Evolutionary conservation across 768 basidiomycete genomes (phyloP).

Genomic region (Boletus speciosus): DNA sequence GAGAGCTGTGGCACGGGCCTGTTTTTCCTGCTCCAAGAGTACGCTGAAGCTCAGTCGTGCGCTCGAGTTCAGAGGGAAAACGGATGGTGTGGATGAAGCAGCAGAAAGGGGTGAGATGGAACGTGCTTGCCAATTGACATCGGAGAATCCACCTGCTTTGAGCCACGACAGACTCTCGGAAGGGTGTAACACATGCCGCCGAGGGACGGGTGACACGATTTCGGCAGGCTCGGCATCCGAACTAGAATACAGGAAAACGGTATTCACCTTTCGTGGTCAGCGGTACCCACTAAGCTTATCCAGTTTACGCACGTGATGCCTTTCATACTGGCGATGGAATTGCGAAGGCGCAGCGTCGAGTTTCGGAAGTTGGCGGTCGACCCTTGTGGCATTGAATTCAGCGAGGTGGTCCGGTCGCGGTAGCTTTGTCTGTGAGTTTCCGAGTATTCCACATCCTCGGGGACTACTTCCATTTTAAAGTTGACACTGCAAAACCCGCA

Average conservation of each 20-base stretch:
- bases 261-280: background rate
- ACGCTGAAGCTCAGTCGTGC: conserved; percentile 41
- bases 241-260: conserved; percentile 5
- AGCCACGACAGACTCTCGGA: conserved; percentile 63
- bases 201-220: conserved; percentile 65
- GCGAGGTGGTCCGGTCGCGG: conserved; percentile 15
- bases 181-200: conserved; percentile 59
- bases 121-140: conserved; percentile 43
- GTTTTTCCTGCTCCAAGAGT: conserved; percentile 36
- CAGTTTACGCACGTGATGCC: conserved; percentile 14
- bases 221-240: conserved; percentile 34
- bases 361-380: conserved; percentile 4
- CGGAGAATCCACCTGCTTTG: conserved; percentile 36
- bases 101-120: conserved; percentile 43
- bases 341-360: conserved; percentile 16
- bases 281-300: background rate
- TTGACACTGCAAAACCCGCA: background rate
- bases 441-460: conserved; percentile 9
- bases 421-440: background rate
- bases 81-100: conserved; percentile 27
- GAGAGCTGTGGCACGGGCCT: conserved; percentile 12
- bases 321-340: conserved; percentile 12
- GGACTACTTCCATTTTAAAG: conserved; percentile 17
- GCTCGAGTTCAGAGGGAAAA: conserved; percentile 20
- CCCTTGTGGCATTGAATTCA: conserved; percentile 8